Percentiles rank a stretch among this genome's conserved stretches.
These are phyloP conservation scores for Neurospora pannonica DNA, from an alignment of 495 filamentous ascomycete genomes.

Conservation along the genomic window DNA sequence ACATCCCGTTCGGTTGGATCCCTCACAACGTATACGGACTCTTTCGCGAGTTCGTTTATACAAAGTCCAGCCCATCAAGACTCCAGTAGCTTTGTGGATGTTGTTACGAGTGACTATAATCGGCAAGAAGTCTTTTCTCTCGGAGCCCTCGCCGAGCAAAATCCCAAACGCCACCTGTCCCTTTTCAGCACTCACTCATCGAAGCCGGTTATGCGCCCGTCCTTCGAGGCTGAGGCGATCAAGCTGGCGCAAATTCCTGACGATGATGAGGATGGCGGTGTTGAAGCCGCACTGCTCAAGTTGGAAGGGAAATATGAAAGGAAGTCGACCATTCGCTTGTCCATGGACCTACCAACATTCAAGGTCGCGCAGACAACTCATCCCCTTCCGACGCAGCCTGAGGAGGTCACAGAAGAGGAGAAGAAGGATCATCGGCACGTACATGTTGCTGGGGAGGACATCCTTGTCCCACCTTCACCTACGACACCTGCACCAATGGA, in stretches of 20 bases:
- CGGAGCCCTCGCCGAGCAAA: slow-evolving; percentile 44
- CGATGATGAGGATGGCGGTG: slow-evolving; percentile 79
- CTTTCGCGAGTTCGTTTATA: slow-evolving; percentile 52
- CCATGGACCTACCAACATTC: slow-evolving; percentile 21
- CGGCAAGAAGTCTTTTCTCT: slow-evolving; percentile 43
- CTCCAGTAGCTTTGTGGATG: slow-evolving; percentile 34
- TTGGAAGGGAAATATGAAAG: slow-evolving; percentile 80
- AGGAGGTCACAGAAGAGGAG: slow-evolving; percentile 26
- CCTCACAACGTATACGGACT: slow-evolving; percentile 58
- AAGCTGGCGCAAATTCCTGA: slow-evolving; percentile 86
- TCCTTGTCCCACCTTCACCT: slow-evolving; percentile 10
- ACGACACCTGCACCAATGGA: slow-evolving; percentile 14
- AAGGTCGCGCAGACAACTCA: slow-evolving; percentile 1
- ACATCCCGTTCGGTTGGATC: slow-evolving; percentile 66
- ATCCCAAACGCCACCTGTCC: slow-evolving; percentile 39
- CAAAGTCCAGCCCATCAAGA: slow-evolving; percentile 24
- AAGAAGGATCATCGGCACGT: slow-evolving; percentile 39
- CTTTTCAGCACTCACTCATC: slow-evolving; percentile 68
- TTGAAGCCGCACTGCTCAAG: slow-evolving; percentile 85
- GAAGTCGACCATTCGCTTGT: slow-evolving; percentile 26
- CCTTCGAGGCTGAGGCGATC: slow-evolving; percentile 83
- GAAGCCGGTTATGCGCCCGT: slow-evolving; percentile 68
- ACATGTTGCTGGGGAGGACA: slow-evolving; percentile 30
- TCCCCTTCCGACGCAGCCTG: slow-evolving; percentile 5
- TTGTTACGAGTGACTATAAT: slow-evolving; percentile 30